A percentile compares a stretch with the other conserved stretches of the same genome.
Evolutionary conservation across 768 basidiomycete species (phyloP).

Genomic region (Panus rudis): DNA sequence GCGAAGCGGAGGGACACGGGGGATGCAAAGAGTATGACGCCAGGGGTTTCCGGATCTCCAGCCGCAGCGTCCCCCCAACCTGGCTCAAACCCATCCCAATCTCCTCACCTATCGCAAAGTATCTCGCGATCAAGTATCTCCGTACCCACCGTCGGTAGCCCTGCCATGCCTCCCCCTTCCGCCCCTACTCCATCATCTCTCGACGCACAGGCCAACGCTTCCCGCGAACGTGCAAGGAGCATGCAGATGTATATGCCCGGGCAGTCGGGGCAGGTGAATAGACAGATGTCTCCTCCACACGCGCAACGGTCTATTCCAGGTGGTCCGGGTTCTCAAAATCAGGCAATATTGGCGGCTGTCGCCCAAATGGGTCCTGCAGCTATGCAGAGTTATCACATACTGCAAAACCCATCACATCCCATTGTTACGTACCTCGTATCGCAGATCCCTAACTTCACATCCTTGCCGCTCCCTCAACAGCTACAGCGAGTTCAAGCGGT

Average conservation of each 20-base stretch:
- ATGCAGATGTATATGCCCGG: conserved; percentile 33
- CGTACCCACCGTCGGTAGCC: conserved; percentile 12
- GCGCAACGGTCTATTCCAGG: too few relatives aligned
- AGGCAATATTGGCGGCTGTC: too few relatives aligned
- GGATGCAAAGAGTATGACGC: conserved; percentile 40
- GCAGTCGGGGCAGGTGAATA: conserved; percentile 17
- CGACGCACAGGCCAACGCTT: conserved; percentile 30
- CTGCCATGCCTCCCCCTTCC: conserved; percentile 24
- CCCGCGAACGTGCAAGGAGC: conserved; percentile 27
- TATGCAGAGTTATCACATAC: conserved; percentile 40
- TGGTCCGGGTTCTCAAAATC: too few relatives aligned
- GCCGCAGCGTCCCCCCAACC: conserved; percentile 8
- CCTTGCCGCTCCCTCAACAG: conserved; percentile 45
- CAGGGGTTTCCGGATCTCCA: conserved; percentile 24
- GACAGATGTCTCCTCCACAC: conserved; percentile 17
- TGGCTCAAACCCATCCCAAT: conserved; percentile 9
- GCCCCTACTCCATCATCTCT: conserved; percentile 20
- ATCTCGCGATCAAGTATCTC: conserved; percentile 8
- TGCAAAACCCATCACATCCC: conserved; percentile 51
- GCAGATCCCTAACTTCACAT: conserved; percentile 46
- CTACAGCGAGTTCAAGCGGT: conserved; percentile 49
- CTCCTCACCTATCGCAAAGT: conserved; percentile 7
- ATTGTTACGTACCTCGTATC: conserved; percentile 49
- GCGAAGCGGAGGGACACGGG: conserved; percentile 69
- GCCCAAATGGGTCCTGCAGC: conserved; percentile 24